Evolutionary conservation across 352 stramenopile species (phyloP).

Genomic region (Phytopythium vexans): DNA sequence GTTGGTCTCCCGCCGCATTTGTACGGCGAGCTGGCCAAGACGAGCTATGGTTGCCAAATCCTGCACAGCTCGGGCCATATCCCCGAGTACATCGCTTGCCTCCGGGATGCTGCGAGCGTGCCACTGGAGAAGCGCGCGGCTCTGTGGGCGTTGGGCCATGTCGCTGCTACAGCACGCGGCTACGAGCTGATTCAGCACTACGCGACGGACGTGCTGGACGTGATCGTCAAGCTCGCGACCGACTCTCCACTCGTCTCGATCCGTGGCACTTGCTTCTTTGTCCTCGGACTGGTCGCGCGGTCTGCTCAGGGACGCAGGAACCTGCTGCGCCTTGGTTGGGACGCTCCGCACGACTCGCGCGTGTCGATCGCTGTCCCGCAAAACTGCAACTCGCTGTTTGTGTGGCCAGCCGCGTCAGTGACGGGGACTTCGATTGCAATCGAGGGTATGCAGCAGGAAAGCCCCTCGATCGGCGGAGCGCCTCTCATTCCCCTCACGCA

Average conservation of each 20-base stretch:
- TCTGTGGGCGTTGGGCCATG: conserved; percentile 80
- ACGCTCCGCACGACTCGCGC: conserved; percentile 62
- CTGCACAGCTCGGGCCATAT: conserved; percentile 77
- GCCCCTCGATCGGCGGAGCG: not conserved
- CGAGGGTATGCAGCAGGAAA: no score
- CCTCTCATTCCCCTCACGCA: conserved; percentile 42
- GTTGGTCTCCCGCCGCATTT: conserved; percentile 81
- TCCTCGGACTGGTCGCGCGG: conserved; percentile 70
- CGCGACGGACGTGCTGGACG: conserved; percentile 76
- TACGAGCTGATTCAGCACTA: conserved; percentile 84
- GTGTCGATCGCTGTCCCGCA: conserved; percentile 80
- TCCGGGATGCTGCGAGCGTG: conserved; percentile 78
- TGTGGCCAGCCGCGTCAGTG: conserved; percentile 49
- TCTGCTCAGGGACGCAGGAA: conserved; percentile 60
- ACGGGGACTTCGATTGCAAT: no score
- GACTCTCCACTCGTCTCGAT: conserved; percentile 82
- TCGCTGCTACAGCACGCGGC: conserved; percentile 69
- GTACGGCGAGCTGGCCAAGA: conserved; percentile 86
- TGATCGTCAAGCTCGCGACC: conserved; percentile 85
- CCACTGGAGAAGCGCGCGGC: conserved; percentile 84
- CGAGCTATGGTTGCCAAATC: conserved; percentile 75
- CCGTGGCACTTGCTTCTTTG: conserved; percentile 85
- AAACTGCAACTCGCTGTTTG: conserved; percentile 77
- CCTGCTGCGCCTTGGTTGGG: conserved; percentile 74
- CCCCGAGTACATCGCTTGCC: conserved; percentile 76